A percentile compares a stretch with the other conserved stretches of the same genome.
phyloP scores from a whole-genome alignment of 768 basidiomycete genomes.

The Candolleomyces eurysporus region DNA sequence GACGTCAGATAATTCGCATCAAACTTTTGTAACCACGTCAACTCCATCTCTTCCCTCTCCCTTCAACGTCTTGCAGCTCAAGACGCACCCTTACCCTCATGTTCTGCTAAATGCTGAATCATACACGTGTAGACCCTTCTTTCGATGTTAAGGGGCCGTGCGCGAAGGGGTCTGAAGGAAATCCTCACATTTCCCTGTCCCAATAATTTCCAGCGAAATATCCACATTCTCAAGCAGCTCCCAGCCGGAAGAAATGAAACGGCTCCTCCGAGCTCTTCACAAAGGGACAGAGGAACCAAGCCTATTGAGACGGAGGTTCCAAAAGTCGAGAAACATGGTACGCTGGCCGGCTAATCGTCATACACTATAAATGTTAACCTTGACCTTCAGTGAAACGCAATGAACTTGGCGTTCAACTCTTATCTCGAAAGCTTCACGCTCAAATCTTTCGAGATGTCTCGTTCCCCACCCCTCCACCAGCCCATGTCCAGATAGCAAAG shows the following conservation, averaged over 20 bases:
- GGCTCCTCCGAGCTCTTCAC: neutral
- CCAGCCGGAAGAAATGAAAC: neutral
- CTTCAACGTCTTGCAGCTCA: neutral
- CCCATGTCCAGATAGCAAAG: slow-evolving; percentile 71
- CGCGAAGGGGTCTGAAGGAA: neutral
- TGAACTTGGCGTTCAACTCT: slow-evolving; percentile 89
- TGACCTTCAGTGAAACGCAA: slow-evolving; percentile 62
- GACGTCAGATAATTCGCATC: no score
- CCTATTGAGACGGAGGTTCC: neutral
- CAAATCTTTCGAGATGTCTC: slow-evolving; percentile 77
- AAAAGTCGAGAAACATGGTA: neutral
- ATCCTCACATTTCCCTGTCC: neutral
- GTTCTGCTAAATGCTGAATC: neutral
- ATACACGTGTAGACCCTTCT: neutral
- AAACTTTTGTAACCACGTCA: neutral
- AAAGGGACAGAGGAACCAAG: neutral
- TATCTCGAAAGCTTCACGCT: slow-evolving; percentile 74
- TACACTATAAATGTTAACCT: neutral
- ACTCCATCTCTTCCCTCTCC: neutral
- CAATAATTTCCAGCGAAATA: neutral
- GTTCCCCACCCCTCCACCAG: slow-evolving; percentile 57
- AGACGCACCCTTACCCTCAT: neutral
- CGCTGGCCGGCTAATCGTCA: neutral
- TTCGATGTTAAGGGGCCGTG: neutral
- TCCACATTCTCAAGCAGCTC: neutral